Base-by-base conservation (phyloP, 768 basidiomycete species). In the Leccinum ochraceum region DNA sequence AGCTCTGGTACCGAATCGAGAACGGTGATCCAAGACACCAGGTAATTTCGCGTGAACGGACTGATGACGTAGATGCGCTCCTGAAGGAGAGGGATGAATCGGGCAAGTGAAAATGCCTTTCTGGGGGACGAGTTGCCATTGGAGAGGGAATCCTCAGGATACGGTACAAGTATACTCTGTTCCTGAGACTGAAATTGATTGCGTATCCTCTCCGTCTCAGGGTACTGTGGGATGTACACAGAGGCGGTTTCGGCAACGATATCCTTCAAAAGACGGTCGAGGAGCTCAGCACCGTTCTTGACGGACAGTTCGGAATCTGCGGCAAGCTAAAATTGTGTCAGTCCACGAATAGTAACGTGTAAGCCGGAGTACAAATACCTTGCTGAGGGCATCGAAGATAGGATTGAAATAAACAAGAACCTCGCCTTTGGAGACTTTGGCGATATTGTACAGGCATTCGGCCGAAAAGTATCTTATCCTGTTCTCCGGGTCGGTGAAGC, bases 371-470 rank as follows among this genome's bases (percentile, higher is more conserved):
- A 20, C 26, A 24, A 68, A 84, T 68, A 95, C 96, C 81, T 98
- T 98, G 81, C 93, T 95, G 62, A 98, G 81, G 1, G 95, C 90
- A 75, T 98, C 97, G 67, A 99, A 99, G 58, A 98, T 94, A 59
- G 95, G 94, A 70, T 99, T 99, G 79, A 98, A 99, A 72, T 95
- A 97, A 14, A 98, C 86, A 59, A 99, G 78, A 34, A 98, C 89
- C 74, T 98, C 96, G 42, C 96, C 97, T 69, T 97, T 96, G 34
- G 95, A 96, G 16, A 97, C 95, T 75, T 95, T 94, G 28, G 92
- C 93, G 64, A 99, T 95, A 76, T 99, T 99, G 79, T 99, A 99
- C 63, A 99, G 78, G 70, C 95, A 96, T 73, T 99, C 97, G 26
- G 94, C 95, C 6, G 96, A 96, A 79, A 97, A 98, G 77, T 98